These are phyloP conservation scores for Brassica hybrid DNA, from an alignment of 441 rosid species.

Conservation along the genomic window DNA sequence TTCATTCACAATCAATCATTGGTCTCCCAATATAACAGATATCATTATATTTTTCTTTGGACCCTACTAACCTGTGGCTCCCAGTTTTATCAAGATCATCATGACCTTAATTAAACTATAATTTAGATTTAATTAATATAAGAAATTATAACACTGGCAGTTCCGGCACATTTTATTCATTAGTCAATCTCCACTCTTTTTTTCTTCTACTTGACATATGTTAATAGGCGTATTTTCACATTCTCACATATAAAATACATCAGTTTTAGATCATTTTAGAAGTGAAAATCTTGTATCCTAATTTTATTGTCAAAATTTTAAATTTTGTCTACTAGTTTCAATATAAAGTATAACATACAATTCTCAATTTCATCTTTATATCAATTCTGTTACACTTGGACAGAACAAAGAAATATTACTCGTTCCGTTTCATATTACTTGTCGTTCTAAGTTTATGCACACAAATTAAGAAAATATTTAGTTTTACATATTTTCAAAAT, in stretches of 20 bases:
- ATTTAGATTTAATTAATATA: neutral
- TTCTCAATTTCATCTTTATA: neutral
- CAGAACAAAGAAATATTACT: neutral
- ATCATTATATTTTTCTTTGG: slow-evolving; percentile 35
- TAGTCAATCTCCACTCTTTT: neutral
- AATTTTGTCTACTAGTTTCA: neutral
- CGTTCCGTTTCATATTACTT: too few species aligned
- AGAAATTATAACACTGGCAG: slow-evolving; percentile 2
- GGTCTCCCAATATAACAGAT: slow-evolving; percentile 26
- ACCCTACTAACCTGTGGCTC: slow-evolving; percentile 39
- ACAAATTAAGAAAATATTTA: too few species aligned
- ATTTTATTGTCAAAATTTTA: neutral
- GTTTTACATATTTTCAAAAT: too few species aligned
- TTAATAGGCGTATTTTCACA: neutral
- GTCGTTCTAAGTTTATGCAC: too few species aligned
- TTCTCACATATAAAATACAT: neutral
- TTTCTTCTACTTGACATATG: neutral
- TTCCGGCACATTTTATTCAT: slow-evolving; percentile 4
- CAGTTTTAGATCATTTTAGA: neutral
- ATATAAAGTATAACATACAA: neutral
- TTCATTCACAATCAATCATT: slow-evolving; percentile 32
- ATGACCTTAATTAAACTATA: neutral
- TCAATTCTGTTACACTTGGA: neutral
- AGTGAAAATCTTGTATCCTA: neutral
- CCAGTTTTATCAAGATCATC: slow-evolving; percentile 9